phyloP scores from a whole-genome alignment of 768 basidiomycete species.

The Pleurotus platypus region DNA sequence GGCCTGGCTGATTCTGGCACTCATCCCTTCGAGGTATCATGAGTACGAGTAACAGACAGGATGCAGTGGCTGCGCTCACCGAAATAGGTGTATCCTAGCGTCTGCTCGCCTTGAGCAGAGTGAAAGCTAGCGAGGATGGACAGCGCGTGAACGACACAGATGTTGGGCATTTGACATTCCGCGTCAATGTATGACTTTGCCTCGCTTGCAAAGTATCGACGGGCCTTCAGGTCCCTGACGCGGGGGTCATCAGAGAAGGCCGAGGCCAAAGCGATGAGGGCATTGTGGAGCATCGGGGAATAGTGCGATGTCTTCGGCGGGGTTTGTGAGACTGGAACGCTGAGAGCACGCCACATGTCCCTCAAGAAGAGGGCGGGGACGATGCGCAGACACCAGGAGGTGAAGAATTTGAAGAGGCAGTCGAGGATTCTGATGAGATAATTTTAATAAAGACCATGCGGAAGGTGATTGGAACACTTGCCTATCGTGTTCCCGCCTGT shows the following conservation, averaged over 20 bases:
- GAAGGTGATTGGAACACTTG: slow-evolving; percentile 14
- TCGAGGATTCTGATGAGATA: slow-evolving; percentile 36
- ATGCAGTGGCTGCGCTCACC: slow-evolving; percentile 34
- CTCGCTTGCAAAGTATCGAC: slow-evolving; percentile 35
- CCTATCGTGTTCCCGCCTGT: slow-evolving; percentile 42
- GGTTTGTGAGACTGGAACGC: slow-evolving; percentile 29
- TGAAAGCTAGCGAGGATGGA: slow-evolving; percentile 41
- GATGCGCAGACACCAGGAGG: slow-evolving; percentile 46
- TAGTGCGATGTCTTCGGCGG: slow-evolving; percentile 54
- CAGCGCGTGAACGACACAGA: slow-evolving; percentile 41
- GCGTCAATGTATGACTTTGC: slow-evolving; percentile 45
- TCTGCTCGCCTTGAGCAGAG: slow-evolving; percentile 44
- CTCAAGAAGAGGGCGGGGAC: slow-evolving; percentile 46
- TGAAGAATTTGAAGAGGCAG: slow-evolving; percentile 44
- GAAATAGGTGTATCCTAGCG: slow-evolving; percentile 44
- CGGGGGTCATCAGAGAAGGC: slow-evolving; percentile 42
- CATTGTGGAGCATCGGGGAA: slow-evolving; percentile 72
- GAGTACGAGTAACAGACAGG: slow-evolving; percentile 17
- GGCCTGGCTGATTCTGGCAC: slow-evolving; percentile 55
- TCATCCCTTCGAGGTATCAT: slow-evolving; percentile 39
- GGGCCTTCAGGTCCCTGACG: slow-evolving; percentile 37
- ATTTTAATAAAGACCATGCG: neutral
- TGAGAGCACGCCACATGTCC: slow-evolving; percentile 42
- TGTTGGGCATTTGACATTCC: slow-evolving; percentile 42
- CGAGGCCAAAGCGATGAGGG: slow-evolving; percentile 44